Evolutionary conservation across 179 eudicot genomes (phyloP), one percentile per base, ranked within the genome.

Genomic region (Corrigiola litoralis): DNA sequence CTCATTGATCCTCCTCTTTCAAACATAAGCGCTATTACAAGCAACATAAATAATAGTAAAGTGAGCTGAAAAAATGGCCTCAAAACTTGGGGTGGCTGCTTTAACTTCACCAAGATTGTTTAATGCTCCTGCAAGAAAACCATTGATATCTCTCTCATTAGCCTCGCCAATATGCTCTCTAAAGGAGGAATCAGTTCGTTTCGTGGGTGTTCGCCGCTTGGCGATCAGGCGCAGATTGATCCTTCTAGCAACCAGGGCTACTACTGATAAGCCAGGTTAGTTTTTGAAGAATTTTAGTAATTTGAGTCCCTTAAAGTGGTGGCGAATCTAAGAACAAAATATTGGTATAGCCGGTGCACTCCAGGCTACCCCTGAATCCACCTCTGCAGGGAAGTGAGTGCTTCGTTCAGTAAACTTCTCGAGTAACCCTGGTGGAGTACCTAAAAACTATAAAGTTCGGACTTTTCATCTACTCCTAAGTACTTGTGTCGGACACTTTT

Each of bases 201-300:
- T 75, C 53, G 41, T 65, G 63, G 52, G 53, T 60, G 75, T 79
- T n/a, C 67, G 77, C 6, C 72, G 77, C 14, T 68, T 81, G 25
- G 64, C 65, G 12, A 20, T 77, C 57, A 67, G 74, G 9, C 77
- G 82, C 27, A 81, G 78, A 25, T 33, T 84, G 18, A 36, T 85
- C 45, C 36, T 81, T 37, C 68, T 85, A 67, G 55, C 82, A 2
- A 79, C 87, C 2, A 82, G 69, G 71, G 95, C 98, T 67, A 74
- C 92, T 24, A 70, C 95, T 72, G 98, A 92, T 76, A 76, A 89
- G 53, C 87, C 82, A 71, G 92, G 98, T 88, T 55, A 24, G 68
- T n/a, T n/a, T 25, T 24, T 69, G 38, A 24, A 44, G 23, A 6
- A 10, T 6, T 42, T 37, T 58, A 9, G 37, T 36, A 4, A 48